Evolutionary conservation across 768 basidiomycete species (phyloP), one percentile per base, ranked within the genome.

Genomic region (Tephrocybe sp.): DNA sequence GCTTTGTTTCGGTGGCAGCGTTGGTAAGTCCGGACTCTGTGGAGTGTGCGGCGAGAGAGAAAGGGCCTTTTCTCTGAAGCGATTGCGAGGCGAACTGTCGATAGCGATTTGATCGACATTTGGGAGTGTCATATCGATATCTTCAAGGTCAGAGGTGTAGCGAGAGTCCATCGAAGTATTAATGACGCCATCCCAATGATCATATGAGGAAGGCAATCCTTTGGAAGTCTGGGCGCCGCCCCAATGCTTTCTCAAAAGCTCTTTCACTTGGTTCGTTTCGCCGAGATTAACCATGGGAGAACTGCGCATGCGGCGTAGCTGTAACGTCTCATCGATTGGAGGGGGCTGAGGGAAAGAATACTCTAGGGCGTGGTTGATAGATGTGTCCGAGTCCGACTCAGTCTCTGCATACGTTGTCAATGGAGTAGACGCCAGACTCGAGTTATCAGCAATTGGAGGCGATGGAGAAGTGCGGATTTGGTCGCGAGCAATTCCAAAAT

Each of bases 291-390:
- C 72, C 65, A 73, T 65, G 26, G 75, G 77, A 12, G 73, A 72
- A 55, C 74, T 77, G 38, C 70, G 70, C 70, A 77, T 74, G 34
- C 72, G 68, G 12, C 75, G 68, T 24, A 76, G 62, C 26, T 42
- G 44, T 12, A 54, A 33, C 15, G 66, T 65, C 6, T 74, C 72
- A 54, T 67, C 71, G 11, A 73, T 67, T 10, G 70, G 68, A 21
- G 77, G 77, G 1, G 77, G 77, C 50, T 69, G 63, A 1, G 74
- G 74, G 50, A 76, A 68, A 11, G 73, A 70, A 56, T 73, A 73
- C 45, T 70, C 73, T 20, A 71, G 67, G 38, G 67, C 62, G 45
- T 68, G 62, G 25, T 69, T 66, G 42, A 67, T 58, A 28, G 75
- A 67, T 18, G 58, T 64, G 41, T 76, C 75, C 2, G 68, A 68